A percentile compares a stretch with the other conserved stretches of the same genome.
Evolutionary conservation across 768 basidiomycete genomes (phyloP).

Genomic region (Kondoa subrosea): DNA sequence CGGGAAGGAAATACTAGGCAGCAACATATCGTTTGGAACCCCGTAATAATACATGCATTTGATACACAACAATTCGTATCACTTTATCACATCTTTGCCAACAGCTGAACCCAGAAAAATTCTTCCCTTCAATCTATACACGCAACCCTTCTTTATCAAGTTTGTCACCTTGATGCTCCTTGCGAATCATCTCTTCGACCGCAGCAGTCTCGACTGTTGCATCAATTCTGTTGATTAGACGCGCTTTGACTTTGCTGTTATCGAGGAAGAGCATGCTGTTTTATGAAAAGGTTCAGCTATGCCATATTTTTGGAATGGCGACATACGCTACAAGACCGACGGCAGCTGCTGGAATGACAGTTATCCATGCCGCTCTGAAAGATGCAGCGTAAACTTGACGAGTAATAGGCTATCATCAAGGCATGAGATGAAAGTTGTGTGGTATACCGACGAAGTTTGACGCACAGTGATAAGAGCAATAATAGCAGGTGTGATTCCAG

Average conservation of each 20-base stretch:
- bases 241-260: background rate
- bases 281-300: background rate
- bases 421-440: too few relatives aligned
- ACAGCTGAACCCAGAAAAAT: too few relatives aligned
- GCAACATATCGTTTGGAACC: too few relatives aligned
- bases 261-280: background rate
- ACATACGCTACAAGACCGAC: background rate
- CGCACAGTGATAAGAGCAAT: background rate
- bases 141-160: too few relatives aligned
- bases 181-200: too few relatives aligned
- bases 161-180: too few relatives aligned
- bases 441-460: too few relatives aligned
- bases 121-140: too few relatives aligned
- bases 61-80: too few relatives aligned
- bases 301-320: background rate
- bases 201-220: background rate
- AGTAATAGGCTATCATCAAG: background rate
- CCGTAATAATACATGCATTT: too few relatives aligned
- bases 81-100: too few relatives aligned
- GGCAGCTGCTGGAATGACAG: background rate
- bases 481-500: background rate
- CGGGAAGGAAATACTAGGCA: background rate
- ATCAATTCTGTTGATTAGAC: background rate
- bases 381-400: background rate
- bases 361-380: background rate